Conservation (phyloP, 2,329 filamentous ascomycete genomes). For the Cordyceps militaris region DNA sequence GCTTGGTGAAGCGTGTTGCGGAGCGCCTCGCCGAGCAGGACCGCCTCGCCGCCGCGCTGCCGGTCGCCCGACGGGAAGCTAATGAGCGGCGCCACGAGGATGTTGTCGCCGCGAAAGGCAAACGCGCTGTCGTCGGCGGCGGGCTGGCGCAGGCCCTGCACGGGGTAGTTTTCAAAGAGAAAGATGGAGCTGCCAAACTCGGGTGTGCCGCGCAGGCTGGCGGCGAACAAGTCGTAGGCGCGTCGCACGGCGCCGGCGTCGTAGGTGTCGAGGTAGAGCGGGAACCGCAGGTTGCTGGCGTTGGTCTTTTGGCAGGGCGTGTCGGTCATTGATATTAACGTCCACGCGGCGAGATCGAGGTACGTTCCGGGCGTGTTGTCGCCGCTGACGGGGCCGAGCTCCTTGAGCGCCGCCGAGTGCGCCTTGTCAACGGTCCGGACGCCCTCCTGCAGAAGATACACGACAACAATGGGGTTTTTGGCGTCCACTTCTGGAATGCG, state of each 20-base stretch:
- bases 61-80: constrained; percentile 26
- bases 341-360: constrained; percentile 37
- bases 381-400: constrained; percentile 31
- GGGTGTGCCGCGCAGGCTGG: constrained; percentile 19
- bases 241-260: constrained; percentile 23
- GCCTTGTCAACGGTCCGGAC: constrained; percentile 30
- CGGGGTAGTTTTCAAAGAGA: constrained; percentile 41
- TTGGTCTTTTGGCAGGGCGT: constrained; percentile 36
- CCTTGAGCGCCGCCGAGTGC: constrained; percentile 37
- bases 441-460: constrained; percentile 38
- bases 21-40: constrained; percentile 29
- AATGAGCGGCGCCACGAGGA: constrained; percentile 33
- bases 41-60: constrained; percentile 25
- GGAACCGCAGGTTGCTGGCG: constrained; percentile 35
- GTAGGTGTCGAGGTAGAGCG: constrained; percentile 36
- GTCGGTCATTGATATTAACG: constrained; percentile 29
- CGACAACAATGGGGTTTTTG: constrained; percentile 32
- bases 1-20: constrained; percentile 29
- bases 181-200: constrained; percentile 28
- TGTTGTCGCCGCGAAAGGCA: constrained; percentile 37
- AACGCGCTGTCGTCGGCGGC: constrained; percentile 34
- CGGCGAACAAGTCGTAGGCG: constrained; percentile 28
- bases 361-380: constrained; percentile 33
- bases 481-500: constrained; percentile 35
- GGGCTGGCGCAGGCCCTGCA: constrained; percentile 33